phyloP scores from a whole-genome alignment of 345 rosid species.

The Gossypium ekmanianum region DNA sequence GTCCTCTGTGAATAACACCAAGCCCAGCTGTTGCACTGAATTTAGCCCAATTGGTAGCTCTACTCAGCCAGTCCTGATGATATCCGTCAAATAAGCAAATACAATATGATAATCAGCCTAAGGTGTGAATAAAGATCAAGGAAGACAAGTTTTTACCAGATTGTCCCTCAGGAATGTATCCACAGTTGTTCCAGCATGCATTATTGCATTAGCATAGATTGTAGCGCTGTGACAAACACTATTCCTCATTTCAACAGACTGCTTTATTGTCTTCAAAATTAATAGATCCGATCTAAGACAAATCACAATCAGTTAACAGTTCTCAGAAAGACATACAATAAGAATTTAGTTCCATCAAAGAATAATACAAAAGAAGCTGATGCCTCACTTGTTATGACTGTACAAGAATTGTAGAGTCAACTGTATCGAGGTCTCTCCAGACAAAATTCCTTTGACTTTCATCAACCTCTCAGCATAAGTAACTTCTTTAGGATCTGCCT shows the following conservation, averaged over 20 bases:
- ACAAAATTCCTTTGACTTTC: slow-evolving; percentile 83
- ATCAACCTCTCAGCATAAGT: slow-evolving; percentile 76
- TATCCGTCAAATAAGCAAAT: slow-evolving; percentile 14
- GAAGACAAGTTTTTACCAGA: slow-evolving; percentile 46
- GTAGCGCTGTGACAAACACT: slow-evolving; percentile 99
- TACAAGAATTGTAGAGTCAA: slow-evolving; percentile 87
- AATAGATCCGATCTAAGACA: slow-evolving; percentile 83
- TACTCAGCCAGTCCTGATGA: slow-evolving; percentile 95
- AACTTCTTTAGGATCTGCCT: slow-evolving; percentile 59
- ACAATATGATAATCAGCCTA: slow-evolving; percentile 1
- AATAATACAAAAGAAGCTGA: slow-evolving; percentile 7
- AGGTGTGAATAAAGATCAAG: slow-evolving; percentile 1
- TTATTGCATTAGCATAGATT: slow-evolving; percentile 93
- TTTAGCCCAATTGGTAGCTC: slow-evolving; percentile 99
- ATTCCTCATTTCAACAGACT: slow-evolving; percentile 97
- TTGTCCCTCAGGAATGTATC: slow-evolving; percentile 98
- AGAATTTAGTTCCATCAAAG: not conserved
- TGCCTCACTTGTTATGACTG: slow-evolving; percentile 85
- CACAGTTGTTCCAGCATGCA: slow-evolving; percentile 99
- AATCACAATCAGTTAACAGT: slow-evolving; percentile 7
- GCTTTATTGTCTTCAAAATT: slow-evolving; percentile 91
- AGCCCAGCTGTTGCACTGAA: slow-evolving; percentile 99
- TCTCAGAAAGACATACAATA: not conserved
- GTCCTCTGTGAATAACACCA: slow-evolving; percentile 98
- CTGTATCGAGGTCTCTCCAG: slow-evolving; percentile 94